Evolutionary conservation across 2,329 filamentous ascomycete genomes (phyloP).

Genomic region (Pestalotiopsis fici): DNA sequence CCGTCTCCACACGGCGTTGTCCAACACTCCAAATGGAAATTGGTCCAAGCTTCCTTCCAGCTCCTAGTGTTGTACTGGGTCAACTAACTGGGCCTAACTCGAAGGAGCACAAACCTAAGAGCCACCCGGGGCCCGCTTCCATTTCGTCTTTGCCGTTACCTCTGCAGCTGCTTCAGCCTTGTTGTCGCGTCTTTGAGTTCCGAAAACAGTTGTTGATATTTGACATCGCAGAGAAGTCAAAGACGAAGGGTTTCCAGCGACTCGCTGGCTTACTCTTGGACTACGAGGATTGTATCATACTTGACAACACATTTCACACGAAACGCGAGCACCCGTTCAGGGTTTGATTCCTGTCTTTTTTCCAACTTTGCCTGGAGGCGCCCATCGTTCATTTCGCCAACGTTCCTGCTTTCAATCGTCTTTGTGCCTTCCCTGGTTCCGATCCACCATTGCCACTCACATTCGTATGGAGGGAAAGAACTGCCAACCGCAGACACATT

Average conservation of each 20-base stretch:
- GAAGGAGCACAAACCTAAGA: not conserved
- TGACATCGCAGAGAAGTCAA: not conserved
- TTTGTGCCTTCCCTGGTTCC: not conserved
- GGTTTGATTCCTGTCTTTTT: not conserved
- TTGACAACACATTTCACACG: not conserved
- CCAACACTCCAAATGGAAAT: not conserved
- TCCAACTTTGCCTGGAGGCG: not conserved
- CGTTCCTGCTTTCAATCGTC: not conserved
- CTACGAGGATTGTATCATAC: not conserved
- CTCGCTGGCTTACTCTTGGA: not conserved
- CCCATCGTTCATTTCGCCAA: not conserved
- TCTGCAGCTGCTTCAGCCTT: slow-evolving; percentile 10
- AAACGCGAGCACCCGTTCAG: not conserved
- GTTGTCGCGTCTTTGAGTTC: slow-evolving; percentile 25
- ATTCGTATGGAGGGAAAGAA: not conserved
- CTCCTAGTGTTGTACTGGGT: not conserved
- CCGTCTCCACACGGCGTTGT: not conserved
- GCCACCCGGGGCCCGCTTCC: not conserved
- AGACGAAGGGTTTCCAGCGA: not conserved
- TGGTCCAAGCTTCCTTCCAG: not conserved
- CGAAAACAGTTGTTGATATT: slow-evolving; percentile 27
- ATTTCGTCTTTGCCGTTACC: not conserved
- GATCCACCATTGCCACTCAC: not conserved
- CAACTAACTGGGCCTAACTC: not conserved
- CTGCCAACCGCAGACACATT: not conserved